Conservation (phyloP, 2,329 filamentous ascomycete genomes). For the Fonsecaea erecta region DNA sequence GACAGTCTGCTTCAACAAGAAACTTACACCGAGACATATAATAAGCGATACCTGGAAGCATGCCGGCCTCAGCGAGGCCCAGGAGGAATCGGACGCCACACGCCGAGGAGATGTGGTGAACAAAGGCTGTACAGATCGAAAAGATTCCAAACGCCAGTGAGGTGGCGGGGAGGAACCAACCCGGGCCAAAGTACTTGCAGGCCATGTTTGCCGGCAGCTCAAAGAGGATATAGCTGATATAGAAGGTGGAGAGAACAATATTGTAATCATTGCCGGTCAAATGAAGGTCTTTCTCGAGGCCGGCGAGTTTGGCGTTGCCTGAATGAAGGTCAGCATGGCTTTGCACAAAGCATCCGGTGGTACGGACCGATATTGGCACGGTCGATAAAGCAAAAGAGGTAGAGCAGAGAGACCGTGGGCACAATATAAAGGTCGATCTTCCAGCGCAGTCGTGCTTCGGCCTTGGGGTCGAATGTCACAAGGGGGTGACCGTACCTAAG, state of each 20-base stretch:
- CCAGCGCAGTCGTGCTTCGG: conserved; percentile 61
- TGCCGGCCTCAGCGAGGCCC: conserved; percentile 66
- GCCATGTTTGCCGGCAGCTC: conserved; percentile 71
- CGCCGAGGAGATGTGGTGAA: conserved; percentile 57
- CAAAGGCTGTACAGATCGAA: conserved; percentile 70
- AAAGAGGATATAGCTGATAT: conserved; percentile 73
- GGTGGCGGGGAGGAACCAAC: conserved; percentile 70
- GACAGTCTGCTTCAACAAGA: too few species aligned
- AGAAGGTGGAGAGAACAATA: conserved; percentile 68
- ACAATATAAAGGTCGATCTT: conserved; percentile 71
- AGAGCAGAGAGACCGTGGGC: conserved; percentile 68
- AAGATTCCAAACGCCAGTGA: conserved; percentile 67
- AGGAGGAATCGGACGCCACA: conserved; percentile 70
- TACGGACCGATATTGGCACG: conserved; percentile 56
- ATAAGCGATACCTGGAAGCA: conserved; percentile 75
- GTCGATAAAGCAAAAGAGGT: conserved; percentile 73
- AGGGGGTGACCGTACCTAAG: conserved; percentile 55
- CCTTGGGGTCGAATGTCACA: conserved; percentile 59
- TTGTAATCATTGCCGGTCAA: conserved; percentile 72
- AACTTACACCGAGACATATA: conserved; percentile 49
- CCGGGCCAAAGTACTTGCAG: conserved; percentile 73
- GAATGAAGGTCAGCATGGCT: conserved; percentile 29
- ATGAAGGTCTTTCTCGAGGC: conserved; percentile 67
- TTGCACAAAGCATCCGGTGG: not conserved
- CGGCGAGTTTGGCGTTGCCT: conserved; percentile 72